Evolutionary conservation across 2,329 filamentous ascomycete genomes (phyloP).

Genomic region (Fusarium mundagurra): DNA sequence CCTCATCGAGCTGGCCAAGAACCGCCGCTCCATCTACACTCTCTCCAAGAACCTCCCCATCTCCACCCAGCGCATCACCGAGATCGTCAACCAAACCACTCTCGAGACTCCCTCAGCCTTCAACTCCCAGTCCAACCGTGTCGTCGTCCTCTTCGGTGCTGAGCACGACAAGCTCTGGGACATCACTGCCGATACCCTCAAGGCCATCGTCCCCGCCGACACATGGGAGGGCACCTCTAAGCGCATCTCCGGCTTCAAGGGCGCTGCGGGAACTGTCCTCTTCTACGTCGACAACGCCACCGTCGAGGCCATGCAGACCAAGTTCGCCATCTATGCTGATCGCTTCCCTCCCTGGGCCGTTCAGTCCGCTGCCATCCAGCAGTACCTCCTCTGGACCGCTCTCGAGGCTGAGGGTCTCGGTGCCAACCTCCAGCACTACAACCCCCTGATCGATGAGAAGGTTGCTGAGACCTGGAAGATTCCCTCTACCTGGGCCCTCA

Average conservation of each 20-base stretch:
- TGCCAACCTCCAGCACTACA: slow-evolving; percentile 93
- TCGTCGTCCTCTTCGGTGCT: slow-evolving; percentile 79
- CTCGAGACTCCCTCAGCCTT: slow-evolving; percentile 81
- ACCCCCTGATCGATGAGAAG: slow-evolving; percentile 81
- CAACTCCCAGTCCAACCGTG: slow-evolving; percentile 86
- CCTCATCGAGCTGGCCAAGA: slow-evolving; percentile 72
- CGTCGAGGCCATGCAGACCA: slow-evolving; percentile 72
- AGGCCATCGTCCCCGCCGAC: slow-evolving; percentile 70
- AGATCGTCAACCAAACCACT: slow-evolving; percentile 72
- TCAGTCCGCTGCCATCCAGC: slow-evolving; percentile 81
- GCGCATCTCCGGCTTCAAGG: slow-evolving; percentile 68
- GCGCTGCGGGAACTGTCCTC: slow-evolving; percentile 81
- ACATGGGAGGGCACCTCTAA: slow-evolving; percentile 63
- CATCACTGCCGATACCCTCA: slow-evolving; percentile 64
- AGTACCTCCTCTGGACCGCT: slow-evolving; percentile 82
- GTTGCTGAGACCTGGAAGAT: slow-evolving; percentile 76
- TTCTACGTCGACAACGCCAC: slow-evolving; percentile 84
- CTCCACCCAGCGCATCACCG: slow-evolving; percentile 64
- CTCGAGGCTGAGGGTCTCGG: slow-evolving; percentile 86
- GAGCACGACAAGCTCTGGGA: slow-evolving; percentile 94
- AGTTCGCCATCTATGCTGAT: slow-evolving; percentile 79
- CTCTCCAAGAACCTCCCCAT: slow-evolving; percentile 70
- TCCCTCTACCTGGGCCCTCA: slow-evolving; percentile 77
- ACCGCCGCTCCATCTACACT: slow-evolving; percentile 75
- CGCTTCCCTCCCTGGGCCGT: slow-evolving; percentile 81